A percentile compares a stretch with the other conserved stretches of the same genome.
These are phyloP conservation scores for Leucaena leucocephala DNA, from an alignment of 306 rosid species.

Conservation along the genomic window DNA sequence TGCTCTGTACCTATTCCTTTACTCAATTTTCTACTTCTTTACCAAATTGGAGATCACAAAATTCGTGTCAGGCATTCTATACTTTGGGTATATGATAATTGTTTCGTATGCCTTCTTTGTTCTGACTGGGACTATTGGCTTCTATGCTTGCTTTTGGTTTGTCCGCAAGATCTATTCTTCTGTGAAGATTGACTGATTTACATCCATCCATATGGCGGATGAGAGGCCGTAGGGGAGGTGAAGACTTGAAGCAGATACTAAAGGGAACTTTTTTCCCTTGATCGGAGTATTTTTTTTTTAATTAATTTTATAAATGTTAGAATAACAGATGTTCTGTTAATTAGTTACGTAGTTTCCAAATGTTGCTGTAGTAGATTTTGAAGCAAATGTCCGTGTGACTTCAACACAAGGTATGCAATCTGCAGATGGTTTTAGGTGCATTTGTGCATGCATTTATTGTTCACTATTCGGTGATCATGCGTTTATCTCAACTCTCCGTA, in stretches of 20 bases:
- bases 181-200: constrained; percentile 90
- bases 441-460: not conserved
- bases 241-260: constrained; percentile 22
- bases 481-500: no score
- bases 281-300: constrained; percentile 27
- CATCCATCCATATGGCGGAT: not conserved
- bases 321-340: constrained; percentile 44
- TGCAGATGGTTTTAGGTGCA: not conserved
- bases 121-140: constrained; percentile 93
- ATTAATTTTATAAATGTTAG: constrained; percentile 40
- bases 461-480: no score
- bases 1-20: constrained; percentile 91
- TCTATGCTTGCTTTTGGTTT: constrained; percentile 98
- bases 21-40: constrained; percentile 93
- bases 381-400: constrained; percentile 19
- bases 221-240: constrained; percentile 30
- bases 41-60: constrained; percentile 92
- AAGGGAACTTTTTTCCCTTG: constrained; percentile 42
- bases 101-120: constrained; percentile 90
- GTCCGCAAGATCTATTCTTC: constrained; percentile 95
- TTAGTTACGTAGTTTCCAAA: constrained; percentile 42
- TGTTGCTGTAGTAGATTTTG: constrained; percentile 41
- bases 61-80: constrained; percentile 90
- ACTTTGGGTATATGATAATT: constrained; percentile 91
- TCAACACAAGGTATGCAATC: not conserved